Base-by-base conservation (phyloP, 257 asterid genomes). In the Solanum clarkiae region DNA sequence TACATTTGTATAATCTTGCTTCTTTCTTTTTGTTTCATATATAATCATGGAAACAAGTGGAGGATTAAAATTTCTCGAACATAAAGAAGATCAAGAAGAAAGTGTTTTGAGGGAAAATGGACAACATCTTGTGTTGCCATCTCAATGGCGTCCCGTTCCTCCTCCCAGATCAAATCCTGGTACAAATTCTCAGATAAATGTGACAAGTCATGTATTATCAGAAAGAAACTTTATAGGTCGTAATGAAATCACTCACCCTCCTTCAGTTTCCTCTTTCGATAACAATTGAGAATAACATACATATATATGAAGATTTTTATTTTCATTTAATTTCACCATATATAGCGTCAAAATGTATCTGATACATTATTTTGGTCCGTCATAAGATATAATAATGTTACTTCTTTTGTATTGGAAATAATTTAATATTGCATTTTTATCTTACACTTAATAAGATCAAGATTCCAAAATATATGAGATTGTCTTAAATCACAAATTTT, bases 61-160 rank as follows among this genome's bases (percentile, higher is more conserved):
- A 45, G 40, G 20, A 45, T 1, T 4, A 7, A 74, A 40, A 45
- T 45, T 90, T 47, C 91, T 91, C 4, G 88, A 89, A 71, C 51
- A 42, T 44, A 44, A 71, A 71, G 94, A 92, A 32, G 87, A 89
- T 16, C 8, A 36, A 70, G 3, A 70, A 70, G 55, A 70, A 70
- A 14, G 53, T 70, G 53, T 42, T 18, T 42, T 54, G 80, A 70
- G 24, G 54, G 80, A 2, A 18, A 70, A 70, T 10, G 54, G 32
- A 60, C 90, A 71, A 71, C 10, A 71, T 63, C 42, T 24, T 63
- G 1, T 1, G 40, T 63, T 63, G 24, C 42, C 42, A 63, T 63
- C 18, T 44, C 56, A 82, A 51, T 82, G 85, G 77, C 85, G 85
- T 60, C 15, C 57, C 1, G 85, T 82, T 22, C 69, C 11, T 82